phyloP scores from a whole-genome alignment of 2,329 filamentous ascomycete genomes.

The Neofusicoccum laricinum region DNA sequence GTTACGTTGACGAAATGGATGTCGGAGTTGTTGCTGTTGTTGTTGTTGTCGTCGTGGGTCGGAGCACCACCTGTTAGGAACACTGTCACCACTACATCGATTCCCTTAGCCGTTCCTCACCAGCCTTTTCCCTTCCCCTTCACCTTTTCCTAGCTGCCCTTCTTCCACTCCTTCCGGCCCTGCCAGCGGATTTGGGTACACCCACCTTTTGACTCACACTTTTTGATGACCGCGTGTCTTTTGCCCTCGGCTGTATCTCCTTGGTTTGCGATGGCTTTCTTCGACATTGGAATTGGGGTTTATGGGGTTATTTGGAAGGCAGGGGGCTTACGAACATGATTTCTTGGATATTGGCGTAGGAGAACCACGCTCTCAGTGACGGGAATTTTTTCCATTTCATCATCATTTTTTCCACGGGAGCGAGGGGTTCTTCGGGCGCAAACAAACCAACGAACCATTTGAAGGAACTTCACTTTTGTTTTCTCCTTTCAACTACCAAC shows the following conservation, averaged over 20 bases:
- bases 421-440: constrained; percentile 9
- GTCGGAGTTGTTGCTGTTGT: neutral
- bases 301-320: neutral
- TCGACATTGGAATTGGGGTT: constrained; percentile 8
- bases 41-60: neutral
- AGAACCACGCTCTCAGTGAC: constrained; percentile 7
- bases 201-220: neutral
- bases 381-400: neutral
- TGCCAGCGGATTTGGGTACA: neutral
- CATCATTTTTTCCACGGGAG: neutral
- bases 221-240: neutral
- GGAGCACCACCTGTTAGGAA: neutral
- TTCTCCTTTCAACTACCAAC: neutral
- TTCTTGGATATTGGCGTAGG: constrained; percentile 1
- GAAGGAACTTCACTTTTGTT: neutral
- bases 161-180: neutral
- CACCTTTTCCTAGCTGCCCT: neutral
- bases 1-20: neutral
- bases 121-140: neutral
- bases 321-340: neutral
- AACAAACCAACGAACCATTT: neutral
- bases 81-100: neutral
- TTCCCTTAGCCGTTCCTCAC: neutral
- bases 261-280: neutral
- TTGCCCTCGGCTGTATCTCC: neutral